These are phyloP conservation scores for Pichia sp. DNA, from an alignment of 1,139 yeast genomes.

Conservation along the genomic window DNA sequence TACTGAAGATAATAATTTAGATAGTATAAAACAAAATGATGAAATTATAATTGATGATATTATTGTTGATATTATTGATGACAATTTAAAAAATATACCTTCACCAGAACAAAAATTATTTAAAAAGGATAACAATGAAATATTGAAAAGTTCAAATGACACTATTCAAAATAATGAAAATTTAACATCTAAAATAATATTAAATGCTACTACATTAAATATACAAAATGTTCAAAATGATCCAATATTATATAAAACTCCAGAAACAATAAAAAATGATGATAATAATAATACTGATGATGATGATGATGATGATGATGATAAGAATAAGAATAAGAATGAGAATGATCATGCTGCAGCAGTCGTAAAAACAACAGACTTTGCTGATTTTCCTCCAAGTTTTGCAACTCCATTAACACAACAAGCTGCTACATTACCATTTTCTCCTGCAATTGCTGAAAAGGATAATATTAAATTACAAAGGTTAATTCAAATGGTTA, in stretches of 20 bases:
- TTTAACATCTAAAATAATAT: neutral
- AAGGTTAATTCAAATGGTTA: slow-evolving; percentile 24
- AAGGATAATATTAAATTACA: slow-evolving; percentile 22
- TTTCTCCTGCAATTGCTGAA: slow-evolving; percentile 17
- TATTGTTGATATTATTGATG: neutral
- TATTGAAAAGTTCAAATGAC: neutral
- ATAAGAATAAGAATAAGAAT: neutral
- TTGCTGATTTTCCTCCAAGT: neutral
- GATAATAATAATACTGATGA: no score
- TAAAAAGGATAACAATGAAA: neutral
- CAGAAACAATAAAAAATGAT: neutral
- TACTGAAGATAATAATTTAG: neutral
- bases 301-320: neutral
- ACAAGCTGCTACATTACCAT: slow-evolving; percentile 10
- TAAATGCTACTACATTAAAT: neutral
- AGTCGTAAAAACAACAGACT: neutral
- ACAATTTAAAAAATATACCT: no score
- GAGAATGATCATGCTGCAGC: neutral
- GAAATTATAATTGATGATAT: neutral
- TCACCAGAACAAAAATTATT: no score
- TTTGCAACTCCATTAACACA: slow-evolving; percentile 9
- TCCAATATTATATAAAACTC: slow-evolving; percentile 5
- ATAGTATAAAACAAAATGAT: neutral
- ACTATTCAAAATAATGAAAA: neutral
- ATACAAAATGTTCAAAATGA: neutral